Evolutionary conservation across 345 rosid species (phyloP).

Genomic region (Acer negundo): DNA sequence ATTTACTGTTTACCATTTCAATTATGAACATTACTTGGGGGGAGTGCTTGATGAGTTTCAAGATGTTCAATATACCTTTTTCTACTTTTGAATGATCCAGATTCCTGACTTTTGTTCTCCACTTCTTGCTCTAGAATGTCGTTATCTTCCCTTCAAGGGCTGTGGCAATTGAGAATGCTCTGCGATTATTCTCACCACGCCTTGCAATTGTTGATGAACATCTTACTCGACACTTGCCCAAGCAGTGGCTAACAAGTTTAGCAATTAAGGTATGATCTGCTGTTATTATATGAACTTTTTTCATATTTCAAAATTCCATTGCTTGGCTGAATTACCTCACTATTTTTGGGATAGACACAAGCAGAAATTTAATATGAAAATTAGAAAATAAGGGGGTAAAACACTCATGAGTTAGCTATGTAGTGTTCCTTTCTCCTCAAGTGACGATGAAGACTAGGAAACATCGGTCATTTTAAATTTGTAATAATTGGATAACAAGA

Average conservation of each 20-base stretch:
- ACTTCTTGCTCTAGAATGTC: constrained; percentile 58
- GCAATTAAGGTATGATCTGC: constrained; percentile 65
- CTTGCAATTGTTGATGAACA: constrained; percentile 93
- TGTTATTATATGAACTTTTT: neutral
- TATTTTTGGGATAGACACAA: neutral
- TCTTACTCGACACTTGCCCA: constrained; percentile 77
- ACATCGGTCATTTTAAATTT: neutral
- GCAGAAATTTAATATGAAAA: neutral
- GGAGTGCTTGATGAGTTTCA: neutral
- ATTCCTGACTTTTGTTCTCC: constrained; percentile 36
- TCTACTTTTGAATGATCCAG: neutral
- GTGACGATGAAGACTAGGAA: neutral
- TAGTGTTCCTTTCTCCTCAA: neutral
- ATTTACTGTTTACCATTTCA: neutral
- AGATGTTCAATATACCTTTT: neutral
- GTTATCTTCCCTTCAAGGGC: constrained; percentile 94
- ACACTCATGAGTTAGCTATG: neutral
- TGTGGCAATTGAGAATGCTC: constrained; percentile 82
- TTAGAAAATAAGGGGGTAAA: neutral
- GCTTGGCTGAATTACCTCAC: neutral
- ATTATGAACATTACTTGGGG: neutral
- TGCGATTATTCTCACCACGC: constrained; percentile 82
- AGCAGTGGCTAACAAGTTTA: constrained; percentile 84
- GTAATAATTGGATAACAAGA: neutral
- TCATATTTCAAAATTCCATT: constrained; percentile 1